Conservation (phyloP, 2,329 filamentous ascomycete genomes). For the Scolecobasidium constrictum region DNA sequence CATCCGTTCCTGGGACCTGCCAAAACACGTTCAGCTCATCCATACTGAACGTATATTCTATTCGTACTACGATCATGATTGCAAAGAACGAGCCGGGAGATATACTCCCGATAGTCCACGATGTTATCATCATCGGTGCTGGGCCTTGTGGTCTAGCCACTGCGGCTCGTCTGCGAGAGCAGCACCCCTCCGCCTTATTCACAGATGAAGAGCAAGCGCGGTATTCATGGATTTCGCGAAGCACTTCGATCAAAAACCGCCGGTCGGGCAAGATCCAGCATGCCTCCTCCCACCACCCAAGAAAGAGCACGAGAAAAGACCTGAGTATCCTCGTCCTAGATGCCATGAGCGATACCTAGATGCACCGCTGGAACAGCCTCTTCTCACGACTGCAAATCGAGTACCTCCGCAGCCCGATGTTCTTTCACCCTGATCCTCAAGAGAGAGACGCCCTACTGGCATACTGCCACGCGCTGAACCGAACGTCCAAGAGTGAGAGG, state of each 20-base stretch:
- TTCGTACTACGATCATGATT: conserved; percentile 3
- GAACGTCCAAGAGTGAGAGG: conserved; percentile 48
- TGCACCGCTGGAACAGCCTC: conserved; percentile 58
- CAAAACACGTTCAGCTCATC: too few relatives aligned
- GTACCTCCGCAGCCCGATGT: conserved; percentile 68
- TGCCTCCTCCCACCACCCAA: conserved; percentile 9
- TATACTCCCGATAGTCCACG: conserved; percentile 32
- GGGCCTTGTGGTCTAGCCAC: conserved; percentile 53
- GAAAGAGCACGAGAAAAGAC: conserved; percentile 14
- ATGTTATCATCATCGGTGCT: conserved; percentile 50
- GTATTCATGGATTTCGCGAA: conserved; percentile 66
- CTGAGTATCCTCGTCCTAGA: conserved; percentile 55
- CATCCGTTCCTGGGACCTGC: too few relatives aligned
- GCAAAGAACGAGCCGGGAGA: background rate
- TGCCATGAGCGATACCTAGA: conserved; percentile 51
- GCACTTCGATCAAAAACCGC: conserved; percentile 48
- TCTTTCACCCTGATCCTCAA: conserved; percentile 68
- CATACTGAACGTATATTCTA: too few relatives aligned
- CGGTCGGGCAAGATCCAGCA: conserved; percentile 27
- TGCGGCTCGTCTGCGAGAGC: conserved; percentile 46
- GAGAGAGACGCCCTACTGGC: conserved; percentile 65
- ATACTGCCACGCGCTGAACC: conserved; percentile 50
- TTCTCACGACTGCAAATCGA: conserved; percentile 60
- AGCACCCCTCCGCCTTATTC: conserved; percentile 49
- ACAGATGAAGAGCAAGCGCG: conserved; percentile 37